Evolutionary conservation across 2,329 filamentous ascomycete genomes (phyloP), one percentile per base, ranked within the genome.

Genomic region (Fusarium zealandicum): DNA sequence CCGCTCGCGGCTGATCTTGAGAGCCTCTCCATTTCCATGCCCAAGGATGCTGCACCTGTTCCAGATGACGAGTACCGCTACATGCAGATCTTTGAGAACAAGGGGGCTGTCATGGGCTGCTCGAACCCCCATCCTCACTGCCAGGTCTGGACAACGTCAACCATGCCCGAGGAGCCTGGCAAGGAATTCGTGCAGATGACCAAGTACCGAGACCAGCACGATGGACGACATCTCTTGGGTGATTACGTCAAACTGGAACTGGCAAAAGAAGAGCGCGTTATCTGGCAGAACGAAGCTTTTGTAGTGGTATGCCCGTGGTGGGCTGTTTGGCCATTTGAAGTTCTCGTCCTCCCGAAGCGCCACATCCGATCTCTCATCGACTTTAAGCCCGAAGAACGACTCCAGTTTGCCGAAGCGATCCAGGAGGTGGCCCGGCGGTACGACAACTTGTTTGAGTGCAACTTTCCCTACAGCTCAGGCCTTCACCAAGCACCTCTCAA

Each of bases 21-120:
- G 2, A 66, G 72, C 16, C 72, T 79, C 5, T 66, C 73, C 5
- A 70, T 82, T 7, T 71, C 74, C 2, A 66, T 79, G 70, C 40
- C 67, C 27, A 71, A 60, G 14, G 72, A 75, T 6, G 69, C 69
- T 11, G 70, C 72, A 9, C 74, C 74, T 6, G 37, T 66, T 2
- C 88, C 92, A 5, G 85, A 82, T 44, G 83, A 90, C 46, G 91
- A 96, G 75, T 92, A 96, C 68, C 86, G 90, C 47, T 98, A 96
- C 77, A 97, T 99, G 93, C 95, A 99, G 72, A 98, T 99, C 61
- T 99, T 99, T 60, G 95, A 99, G 78, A 99, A 99, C 80, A 99
- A 99, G 77, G 95, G 95, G 44, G 87, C 90, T 1, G 92, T 93
- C 10, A 99, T 99, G 95, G 95, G 95, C 44, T 99, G 95, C 79